Conservation (phyloP, 2,329 filamentous ascomycete genomes). For the Claviceps sp. region DNA sequence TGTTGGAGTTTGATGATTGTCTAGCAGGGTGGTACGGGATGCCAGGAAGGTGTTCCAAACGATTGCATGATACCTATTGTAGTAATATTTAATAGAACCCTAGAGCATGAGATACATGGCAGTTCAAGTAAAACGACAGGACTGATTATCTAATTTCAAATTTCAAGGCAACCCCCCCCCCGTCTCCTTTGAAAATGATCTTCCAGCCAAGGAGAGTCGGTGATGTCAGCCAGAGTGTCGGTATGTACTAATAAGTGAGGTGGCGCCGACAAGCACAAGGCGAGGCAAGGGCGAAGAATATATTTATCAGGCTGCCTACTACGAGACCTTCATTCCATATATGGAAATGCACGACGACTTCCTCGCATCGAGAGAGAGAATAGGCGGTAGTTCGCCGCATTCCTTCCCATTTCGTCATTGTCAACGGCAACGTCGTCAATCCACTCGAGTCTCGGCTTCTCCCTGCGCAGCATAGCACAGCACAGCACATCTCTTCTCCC, state of each 20-base stretch:
- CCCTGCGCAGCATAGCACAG: not conserved
- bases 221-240: too few relatives aligned
- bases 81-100: conserved; percentile 4
- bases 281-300: not conserved
- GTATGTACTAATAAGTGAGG: not conserved
- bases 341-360: not conserved
- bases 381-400: not conserved
- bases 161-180: too few relatives aligned
- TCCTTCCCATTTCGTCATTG: not conserved
- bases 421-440: not conserved
- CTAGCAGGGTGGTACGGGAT: not conserved
- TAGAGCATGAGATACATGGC: not conserved
- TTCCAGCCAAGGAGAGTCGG: too few relatives aligned
- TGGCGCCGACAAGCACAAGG: not conserved
- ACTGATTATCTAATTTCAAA: not conserved
- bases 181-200: too few relatives aligned
- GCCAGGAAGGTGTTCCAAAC: not conserved
- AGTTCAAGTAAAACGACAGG: not conserved
- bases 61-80: conserved; percentile 1
- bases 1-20: conserved; percentile 3
- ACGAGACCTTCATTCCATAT: too few relatives aligned
- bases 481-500: not conserved
- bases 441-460: not conserved
- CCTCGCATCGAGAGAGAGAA: not conserved
- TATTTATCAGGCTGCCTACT: too few relatives aligned